Percentiles rank a stretch among this genome's conserved stretches.
phyloP scores from a whole-genome alignment of 768 basidiomycete species.

The Mycena leptocephala region DNA sequence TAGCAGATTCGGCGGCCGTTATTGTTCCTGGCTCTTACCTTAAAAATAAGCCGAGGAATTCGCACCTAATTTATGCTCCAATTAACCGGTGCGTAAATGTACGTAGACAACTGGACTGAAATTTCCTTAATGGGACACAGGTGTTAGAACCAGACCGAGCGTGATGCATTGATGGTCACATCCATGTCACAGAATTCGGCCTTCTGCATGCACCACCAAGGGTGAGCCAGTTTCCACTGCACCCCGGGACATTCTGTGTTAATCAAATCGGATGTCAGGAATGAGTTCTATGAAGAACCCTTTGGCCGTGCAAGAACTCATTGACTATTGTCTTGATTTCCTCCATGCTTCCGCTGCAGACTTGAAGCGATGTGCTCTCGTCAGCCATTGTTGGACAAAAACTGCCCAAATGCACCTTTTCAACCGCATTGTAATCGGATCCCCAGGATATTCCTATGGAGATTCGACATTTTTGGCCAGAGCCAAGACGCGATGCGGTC shows the following conservation, averaged over 20 bases:
- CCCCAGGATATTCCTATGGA: conserved; percentile 10
- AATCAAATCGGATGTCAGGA: neutral
- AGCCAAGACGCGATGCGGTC: neutral
- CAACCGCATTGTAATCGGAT: conserved; percentile 3
- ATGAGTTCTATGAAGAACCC: neutral
- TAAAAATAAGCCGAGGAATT: too few species aligned
- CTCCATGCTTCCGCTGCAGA: conserved; percentile 16
- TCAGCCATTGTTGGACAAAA: conserved; percentile 11
- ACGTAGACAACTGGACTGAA: neutral
- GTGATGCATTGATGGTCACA: too few species aligned
- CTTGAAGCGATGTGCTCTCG: conserved; percentile 19
- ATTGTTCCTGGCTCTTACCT: too few species aligned
- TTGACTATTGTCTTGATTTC: conserved; percentile 30
- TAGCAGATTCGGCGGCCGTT: too few species aligned
- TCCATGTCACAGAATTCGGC: too few species aligned
- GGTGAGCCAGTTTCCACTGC: neutral
- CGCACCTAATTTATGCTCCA: too few species aligned
- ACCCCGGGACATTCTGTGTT: neutral
- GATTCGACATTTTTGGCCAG: neutral
- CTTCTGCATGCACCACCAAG: neutral
- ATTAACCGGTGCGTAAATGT: too few species aligned
- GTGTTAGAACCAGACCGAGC: neutral
- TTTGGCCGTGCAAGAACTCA: conserved; percentile 21
- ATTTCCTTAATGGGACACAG: neutral
- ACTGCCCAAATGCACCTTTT: conserved; percentile 20